These are phyloP conservation scores for Achlya hypogyna DNA, from an alignment of 352 stramenopile genomes.

Conservation along the genomic window DNA sequence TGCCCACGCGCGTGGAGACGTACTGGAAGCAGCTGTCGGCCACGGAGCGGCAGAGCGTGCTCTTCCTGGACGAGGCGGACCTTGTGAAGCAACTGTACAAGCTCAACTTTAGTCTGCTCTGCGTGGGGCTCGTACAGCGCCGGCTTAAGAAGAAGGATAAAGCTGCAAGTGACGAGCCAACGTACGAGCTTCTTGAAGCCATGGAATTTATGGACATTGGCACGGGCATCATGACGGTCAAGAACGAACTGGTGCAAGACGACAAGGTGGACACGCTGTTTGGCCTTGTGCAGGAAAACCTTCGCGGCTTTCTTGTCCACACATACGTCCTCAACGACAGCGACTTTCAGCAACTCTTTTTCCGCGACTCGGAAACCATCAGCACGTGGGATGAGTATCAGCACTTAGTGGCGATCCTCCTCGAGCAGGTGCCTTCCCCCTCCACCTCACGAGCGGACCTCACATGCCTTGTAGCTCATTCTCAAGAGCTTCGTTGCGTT, in stretches of 20 bases:
- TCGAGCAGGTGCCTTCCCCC: slow-evolving; percentile 45
- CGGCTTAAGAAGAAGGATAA: slow-evolving; percentile 47
- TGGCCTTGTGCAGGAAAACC: slow-evolving; percentile 47
- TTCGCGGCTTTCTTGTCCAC: slow-evolving; percentile 49
- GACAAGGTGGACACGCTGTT: slow-evolving; percentile 40
- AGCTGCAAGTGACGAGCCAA: slow-evolving; percentile 35
- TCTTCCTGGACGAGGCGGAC: slow-evolving; percentile 72
- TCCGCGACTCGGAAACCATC: slow-evolving; percentile 68
- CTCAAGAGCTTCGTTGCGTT: slow-evolving; percentile 59
- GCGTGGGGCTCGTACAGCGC: slow-evolving; percentile 73
- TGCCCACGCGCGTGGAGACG: slow-evolving; percentile 5
- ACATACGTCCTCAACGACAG: slow-evolving; percentile 50
- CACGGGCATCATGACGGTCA: slow-evolving; percentile 76
- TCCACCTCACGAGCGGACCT: background rate
- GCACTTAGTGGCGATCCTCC: slow-evolving; percentile 71
- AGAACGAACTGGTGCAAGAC: slow-evolving; percentile 71
- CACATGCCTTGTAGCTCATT: slow-evolving; percentile 38
- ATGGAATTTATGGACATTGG: slow-evolving; percentile 87
- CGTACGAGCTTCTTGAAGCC: slow-evolving; percentile 75
- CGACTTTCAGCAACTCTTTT: slow-evolving; percentile 64
- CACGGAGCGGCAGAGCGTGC: slow-evolving; percentile 56
- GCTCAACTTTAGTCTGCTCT: slow-evolving; percentile 75
- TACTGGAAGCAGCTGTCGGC: slow-evolving; percentile 65
- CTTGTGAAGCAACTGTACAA: slow-evolving; percentile 83
- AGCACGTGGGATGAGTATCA: slow-evolving; percentile 78